Evolutionary conservation across 306 rosid genomes (phyloP).

Genomic region (Sindora glabra): DNA sequence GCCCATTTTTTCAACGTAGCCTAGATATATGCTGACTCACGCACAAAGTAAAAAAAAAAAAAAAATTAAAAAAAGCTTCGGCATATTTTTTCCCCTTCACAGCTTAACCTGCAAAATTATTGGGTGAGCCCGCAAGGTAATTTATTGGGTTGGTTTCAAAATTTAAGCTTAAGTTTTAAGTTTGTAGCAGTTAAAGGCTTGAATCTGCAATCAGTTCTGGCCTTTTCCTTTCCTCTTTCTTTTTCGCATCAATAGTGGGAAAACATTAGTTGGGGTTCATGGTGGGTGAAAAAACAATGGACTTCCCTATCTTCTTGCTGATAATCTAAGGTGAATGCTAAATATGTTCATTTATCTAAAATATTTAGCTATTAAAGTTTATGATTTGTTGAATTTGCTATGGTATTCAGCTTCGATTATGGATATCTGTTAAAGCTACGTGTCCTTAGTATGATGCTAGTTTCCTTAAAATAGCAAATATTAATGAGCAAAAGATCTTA

Average conservation of each 20-base stretch:
- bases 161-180: no score
- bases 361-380: neutral
- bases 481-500: neutral
- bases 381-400: neutral
- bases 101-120: no score
- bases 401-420: neutral
- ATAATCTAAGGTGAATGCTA: constrained; percentile 3
- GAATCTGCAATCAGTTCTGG: neutral
- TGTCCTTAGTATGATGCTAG: neutral
- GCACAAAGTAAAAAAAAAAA: no score
- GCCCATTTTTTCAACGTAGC: neutral
- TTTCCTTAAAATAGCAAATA: neutral
- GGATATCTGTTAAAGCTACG: neutral
- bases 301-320: constrained; percentile 13
- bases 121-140: no score
- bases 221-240: neutral
- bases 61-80: no score
- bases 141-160: no score
- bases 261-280: constrained; percentile 9
- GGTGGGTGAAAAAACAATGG: constrained; percentile 8
- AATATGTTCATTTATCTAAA: no score
- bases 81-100: no score
- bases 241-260: neutral
- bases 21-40: no score
- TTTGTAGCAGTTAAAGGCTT: no score